Evolutionary conservation across 2,329 filamentous ascomycete species (phyloP).

Genomic region (Curvularia sp.): DNA sequence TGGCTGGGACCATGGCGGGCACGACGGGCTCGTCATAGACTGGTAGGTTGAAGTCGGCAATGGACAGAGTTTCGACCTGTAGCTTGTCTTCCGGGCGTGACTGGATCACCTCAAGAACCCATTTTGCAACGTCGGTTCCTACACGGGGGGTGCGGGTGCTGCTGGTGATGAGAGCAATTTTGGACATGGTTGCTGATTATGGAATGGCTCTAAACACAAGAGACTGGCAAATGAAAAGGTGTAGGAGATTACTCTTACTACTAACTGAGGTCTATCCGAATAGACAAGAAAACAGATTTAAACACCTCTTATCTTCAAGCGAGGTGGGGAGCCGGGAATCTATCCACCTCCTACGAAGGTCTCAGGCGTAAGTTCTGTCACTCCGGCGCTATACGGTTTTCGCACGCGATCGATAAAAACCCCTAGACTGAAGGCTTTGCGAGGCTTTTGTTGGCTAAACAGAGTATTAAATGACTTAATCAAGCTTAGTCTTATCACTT

Average conservation of each 20-base stretch:
- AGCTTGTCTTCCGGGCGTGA: constrained; percentile 15
- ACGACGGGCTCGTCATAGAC: constrained; percentile 55
- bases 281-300: constrained; percentile 4
- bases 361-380: too few relatives aligned
- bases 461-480: too few relatives aligned
- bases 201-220: constrained; percentile 3
- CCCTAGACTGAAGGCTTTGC: too few relatives aligned
- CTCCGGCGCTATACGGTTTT: too few relatives aligned
- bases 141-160: constrained; percentile 17
- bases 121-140: constrained; percentile 9
- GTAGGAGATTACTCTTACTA: not conserved
- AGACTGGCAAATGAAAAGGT: constrained; percentile 6
- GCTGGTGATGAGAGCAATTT: constrained; percentile 17
- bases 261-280: constrained; percentile 1
- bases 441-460: too few relatives aligned
- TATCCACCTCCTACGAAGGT: not conserved
- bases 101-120: constrained; percentile 14
- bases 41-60: constrained; percentile 54
- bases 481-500: too few relatives aligned
- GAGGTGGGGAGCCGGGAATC: not conserved
- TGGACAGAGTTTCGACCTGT: constrained; percentile 11
- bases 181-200: constrained; percentile 28
- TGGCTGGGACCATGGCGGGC: constrained; percentile 50
- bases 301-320: constrained; percentile 2
- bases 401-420: too few relatives aligned